Base-by-base conservation (phyloP, 768 basidiomycete species). In the Leccinum rimulosum region DNA sequence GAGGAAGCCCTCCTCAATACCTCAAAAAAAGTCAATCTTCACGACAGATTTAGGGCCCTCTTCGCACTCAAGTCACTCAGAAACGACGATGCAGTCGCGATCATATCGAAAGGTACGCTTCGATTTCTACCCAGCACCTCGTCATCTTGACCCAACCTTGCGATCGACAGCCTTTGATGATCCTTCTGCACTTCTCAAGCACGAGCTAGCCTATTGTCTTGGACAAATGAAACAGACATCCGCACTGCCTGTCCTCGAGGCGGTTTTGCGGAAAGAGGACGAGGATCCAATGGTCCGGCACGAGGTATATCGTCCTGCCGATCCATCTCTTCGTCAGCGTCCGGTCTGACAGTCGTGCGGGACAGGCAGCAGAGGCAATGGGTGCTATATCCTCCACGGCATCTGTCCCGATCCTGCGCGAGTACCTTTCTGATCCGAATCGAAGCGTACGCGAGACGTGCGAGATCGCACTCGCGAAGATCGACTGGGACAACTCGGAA, bases 211-310 rank as follows among this genome's bases (percentile, higher is more conserved):
- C 1, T 99, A 98, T 72, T 95, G 94, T 68, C 82, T 99, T 3
- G 97, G 97, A 0, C 97, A 99, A 75, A 89, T 95, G 75, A 87
- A 87, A 65, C 81, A 81, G 33, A 66, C 77, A 0, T 77, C 80
- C 3, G 97, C 96, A 0, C 77, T 98, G 11, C 88, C 93, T 6
- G 81, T 82, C 17, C 84, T 99, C 5, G 89, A 92, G 70, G 73
- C 77, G 3, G 91, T 95, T 5, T 80, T 99, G 38, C 78, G 82
- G 61, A 79, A 94, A 68, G 69, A 72, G 43, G 68, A 78, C 17
- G 88, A 95, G 70, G 90, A 96, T 72, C 88, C 93, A 0, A 99
- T 99, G 97, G 97, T 98, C 61, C 81, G 97, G 56, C 97, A 99
- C 76, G 97, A 99, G 83, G 93, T 91, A 64, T 59, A 79, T 66